These are phyloP conservation scores for Lyophyllum atratum DNA, from an alignment of 768 basidiomycete genomes.

Conservation along the genomic window DNA sequence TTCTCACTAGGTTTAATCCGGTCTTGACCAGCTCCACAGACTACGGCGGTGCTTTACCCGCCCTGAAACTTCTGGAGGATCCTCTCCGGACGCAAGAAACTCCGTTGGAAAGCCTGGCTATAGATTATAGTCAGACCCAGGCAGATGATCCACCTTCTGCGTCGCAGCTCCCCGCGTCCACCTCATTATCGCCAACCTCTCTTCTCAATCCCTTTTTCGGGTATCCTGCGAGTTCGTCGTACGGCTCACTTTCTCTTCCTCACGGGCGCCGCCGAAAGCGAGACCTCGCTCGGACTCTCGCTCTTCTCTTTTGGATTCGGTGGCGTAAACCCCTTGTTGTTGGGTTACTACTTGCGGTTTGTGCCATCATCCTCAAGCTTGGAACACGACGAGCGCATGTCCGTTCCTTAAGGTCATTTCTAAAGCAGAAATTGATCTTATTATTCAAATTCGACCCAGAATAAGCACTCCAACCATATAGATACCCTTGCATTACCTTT, in stretches of 20 bases:
- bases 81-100: constrained; percentile 38
- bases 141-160: constrained; percentile 19
- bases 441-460: constrained; percentile 4
- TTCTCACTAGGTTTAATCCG: background rate
- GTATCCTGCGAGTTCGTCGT: constrained; percentile 52
- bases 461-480: background rate
- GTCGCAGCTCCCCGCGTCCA: constrained; percentile 19
- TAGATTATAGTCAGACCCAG: constrained; percentile 12
- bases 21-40: constrained; percentile 40
- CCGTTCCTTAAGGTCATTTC: constrained; percentile 9
- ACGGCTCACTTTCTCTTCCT: constrained; percentile 43
- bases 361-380: constrained; percentile 28
- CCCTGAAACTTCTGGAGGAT: constrained; percentile 51
- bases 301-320: constrained; percentile 63
- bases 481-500: constrained; percentile 1
- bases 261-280: constrained; percentile 70
- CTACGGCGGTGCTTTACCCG: constrained; percentile 64
- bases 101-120: constrained; percentile 17
- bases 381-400: constrained; percentile 21
- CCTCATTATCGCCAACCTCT: constrained; percentile 52
- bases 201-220: constrained; percentile 74
- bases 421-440: constrained; percentile 1
- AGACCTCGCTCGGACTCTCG: constrained; percentile 65
- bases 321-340: constrained; percentile 52
- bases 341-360: constrained; percentile 32